Percentiles rank a stretch among this genome's conserved stretches.
These are phyloP conservation scores for Parascedosporium putredinis DNA, from an alignment of 2,329 filamentous ascomycete genomes.

Conservation along the genomic window DNA sequence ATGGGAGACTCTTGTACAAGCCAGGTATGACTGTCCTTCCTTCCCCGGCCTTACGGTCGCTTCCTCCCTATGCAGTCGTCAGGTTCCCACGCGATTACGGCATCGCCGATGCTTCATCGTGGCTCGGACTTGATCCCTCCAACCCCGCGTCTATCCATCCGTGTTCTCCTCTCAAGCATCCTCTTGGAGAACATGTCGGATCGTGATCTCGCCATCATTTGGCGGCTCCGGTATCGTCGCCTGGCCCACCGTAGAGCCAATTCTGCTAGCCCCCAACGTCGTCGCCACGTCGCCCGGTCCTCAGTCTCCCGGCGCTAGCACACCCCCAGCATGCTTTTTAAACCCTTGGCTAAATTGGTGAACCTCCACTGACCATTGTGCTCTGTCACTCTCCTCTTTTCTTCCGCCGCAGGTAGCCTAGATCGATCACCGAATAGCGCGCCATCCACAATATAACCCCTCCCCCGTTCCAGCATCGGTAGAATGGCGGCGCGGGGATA, in stretches of 20 bases:
- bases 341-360: not conserved
- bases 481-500: conserved; percentile 8
- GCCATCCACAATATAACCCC: too few species aligned
- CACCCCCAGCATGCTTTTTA: not conserved
- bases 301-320: not conserved
- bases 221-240: too few species aligned
- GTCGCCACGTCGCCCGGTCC: too few species aligned
- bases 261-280: too few species aligned
- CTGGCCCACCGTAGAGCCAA: too few species aligned
- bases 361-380: not conserved
- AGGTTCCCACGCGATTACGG: too few species aligned
- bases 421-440: conserved; percentile 7
- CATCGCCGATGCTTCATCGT: too few species aligned
- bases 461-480: not conserved
- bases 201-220: too few species aligned
- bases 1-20: conserved; percentile 36
- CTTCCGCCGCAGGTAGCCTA: conserved; percentile 4
- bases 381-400: not conserved
- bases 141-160: not conserved
- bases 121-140: too few species aligned
- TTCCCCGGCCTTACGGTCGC: conserved; percentile 10
- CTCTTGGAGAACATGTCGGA: too few species aligned
- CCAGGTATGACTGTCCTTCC: conserved; percentile 28
- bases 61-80: conserved; percentile 8
- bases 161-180: too few species aligned